A percentile compares a stretch with the other conserved stretches of the same genome.
These are phyloP conservation scores for Microthyrium microscopicum DNA, from an alignment of 2,329 filamentous ascomycete genomes.

Conservation along the genomic window DNA sequence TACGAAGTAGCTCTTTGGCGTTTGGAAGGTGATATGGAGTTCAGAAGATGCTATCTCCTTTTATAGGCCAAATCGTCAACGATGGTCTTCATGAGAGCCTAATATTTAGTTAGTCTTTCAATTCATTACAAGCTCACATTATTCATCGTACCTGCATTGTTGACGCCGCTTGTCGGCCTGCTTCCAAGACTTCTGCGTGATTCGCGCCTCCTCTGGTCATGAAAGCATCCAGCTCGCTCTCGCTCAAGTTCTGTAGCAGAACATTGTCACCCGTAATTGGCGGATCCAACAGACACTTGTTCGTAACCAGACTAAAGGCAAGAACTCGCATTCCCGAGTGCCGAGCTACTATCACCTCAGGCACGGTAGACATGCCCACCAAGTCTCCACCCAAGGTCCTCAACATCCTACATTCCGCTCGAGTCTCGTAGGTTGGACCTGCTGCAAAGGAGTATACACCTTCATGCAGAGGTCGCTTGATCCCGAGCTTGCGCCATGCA, in stretches of 20 bases:
- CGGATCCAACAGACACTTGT: conserved; percentile 42
- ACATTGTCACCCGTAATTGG: conserved; percentile 41
- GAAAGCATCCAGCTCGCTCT: conserved; percentile 34
- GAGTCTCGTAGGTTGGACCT: conserved; percentile 48
- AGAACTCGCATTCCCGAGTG: conserved; percentile 47
- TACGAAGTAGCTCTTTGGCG: too few species aligned
- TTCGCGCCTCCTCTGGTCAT: conserved; percentile 43
- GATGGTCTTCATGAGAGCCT: too few species aligned
- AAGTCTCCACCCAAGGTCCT: conserved; percentile 45
- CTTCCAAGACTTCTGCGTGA: conserved; percentile 49
- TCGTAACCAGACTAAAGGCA: conserved; percentile 50
- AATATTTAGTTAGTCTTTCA: too few species aligned
- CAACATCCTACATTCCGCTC: conserved; percentile 48
- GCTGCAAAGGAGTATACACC: conserved; percentile 50
- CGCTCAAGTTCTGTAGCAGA: conserved; percentile 32
- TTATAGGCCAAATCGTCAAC: too few species aligned
- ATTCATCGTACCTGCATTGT: conserved; percentile 54
- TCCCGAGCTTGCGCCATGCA: conserved; percentile 35
- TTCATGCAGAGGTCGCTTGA: conserved; percentile 38
- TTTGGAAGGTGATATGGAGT: too few species aligned
- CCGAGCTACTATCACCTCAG: conserved; percentile 49
- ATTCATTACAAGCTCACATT: too few species aligned
- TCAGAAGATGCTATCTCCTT: too few species aligned
- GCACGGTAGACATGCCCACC: conserved; percentile 56
- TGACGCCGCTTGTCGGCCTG: conserved; percentile 40